Base-by-base conservation (phyloP, 1,284 basidiomycete species). In the Cutaneotrichosporon spelunceum region DNA sequence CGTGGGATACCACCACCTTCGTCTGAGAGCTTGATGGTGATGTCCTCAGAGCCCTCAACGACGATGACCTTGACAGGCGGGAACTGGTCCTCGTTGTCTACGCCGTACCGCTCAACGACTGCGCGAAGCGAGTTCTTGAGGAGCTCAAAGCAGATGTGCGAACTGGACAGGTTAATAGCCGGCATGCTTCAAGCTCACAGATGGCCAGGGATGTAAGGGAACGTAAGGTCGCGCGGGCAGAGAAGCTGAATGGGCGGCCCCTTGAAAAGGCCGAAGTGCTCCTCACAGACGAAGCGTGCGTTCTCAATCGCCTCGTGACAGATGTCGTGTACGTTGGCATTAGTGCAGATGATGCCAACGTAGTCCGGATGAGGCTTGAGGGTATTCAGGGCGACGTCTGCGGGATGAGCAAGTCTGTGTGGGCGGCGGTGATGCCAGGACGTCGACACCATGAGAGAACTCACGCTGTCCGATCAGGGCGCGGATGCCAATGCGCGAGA, bases 271-370 rank as follows among this genome's bases (percentile, higher is more conserved):
- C 80, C 83, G 70, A 93, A 96, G 79, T 98, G 94, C 75, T 98
- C 95, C 81, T 98, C 95, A 80, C 95, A 98, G 9, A 99, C 93
- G 77, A 93, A 99, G 30, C 93, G 86, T 4, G 96, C 93, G 77
- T 99, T 99, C 79, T 99, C 75, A 70, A 99, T 98, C 0, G 96
- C 92, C 83, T 99, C 96, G 76, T 92, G 90, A n/a, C 94, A 88
- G 65, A 96, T 94, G 73, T 96, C 92, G 70, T 93, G 91, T 0
- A 97, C 88, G 76, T 93, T 96, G 84, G 95, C 91, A 74, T 90
- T 85, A 4, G 92, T 98, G 79, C 95, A 99, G 73, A 99, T 99
- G 74, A 99, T 98, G 8, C 95, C 96, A 39, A 99, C 95, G 73
- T 96, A 96, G 76, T 94, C 88, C 60, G 86, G 84, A 72, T 96